Evolutionary conservation across 352 stramenopile species (phyloP).

Genomic region (Nothophytophthora sp.): DNA sequence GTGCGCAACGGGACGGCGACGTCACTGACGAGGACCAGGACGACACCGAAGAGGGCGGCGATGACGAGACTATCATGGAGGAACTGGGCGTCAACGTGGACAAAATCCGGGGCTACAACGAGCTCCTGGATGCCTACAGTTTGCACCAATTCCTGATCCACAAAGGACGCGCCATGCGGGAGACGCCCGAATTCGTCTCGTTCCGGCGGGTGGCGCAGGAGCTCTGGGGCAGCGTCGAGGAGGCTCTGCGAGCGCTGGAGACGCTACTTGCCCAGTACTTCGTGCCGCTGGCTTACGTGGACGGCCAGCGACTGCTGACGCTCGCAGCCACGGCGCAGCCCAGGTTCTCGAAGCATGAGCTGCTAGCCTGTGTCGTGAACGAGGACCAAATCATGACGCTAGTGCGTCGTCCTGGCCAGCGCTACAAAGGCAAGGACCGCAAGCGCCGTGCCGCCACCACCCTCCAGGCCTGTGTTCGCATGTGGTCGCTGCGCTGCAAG

Average conservation of each 20-base stretch:
- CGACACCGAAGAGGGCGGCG: slow-evolving; percentile 16
- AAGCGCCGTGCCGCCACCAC: slow-evolving; percentile 62
- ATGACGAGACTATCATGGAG: slow-evolving; percentile 47
- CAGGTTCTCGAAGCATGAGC: slow-evolving; percentile 49
- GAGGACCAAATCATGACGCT: slow-evolving; percentile 80
- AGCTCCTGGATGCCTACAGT: slow-evolving; percentile 77
- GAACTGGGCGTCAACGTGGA: slow-evolving; percentile 73
- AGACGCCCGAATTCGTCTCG: slow-evolving; percentile 88
- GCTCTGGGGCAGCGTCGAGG: slow-evolving; percentile 81
- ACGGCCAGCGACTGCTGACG: slow-evolving; percentile 76
- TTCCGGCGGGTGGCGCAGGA: slow-evolving; percentile 81
- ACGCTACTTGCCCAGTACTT: slow-evolving; percentile 78
- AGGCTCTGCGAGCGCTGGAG: slow-evolving; percentile 74
- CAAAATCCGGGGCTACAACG: slow-evolving; percentile 82
- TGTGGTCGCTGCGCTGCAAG: slow-evolving; percentile 45
- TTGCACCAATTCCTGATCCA: slow-evolving; percentile 91
- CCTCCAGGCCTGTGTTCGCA: slow-evolving; percentile 75
- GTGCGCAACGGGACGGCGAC: slow-evolving; percentile 20
- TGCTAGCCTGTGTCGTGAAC: slow-evolving; percentile 87
- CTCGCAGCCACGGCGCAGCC: slow-evolving; percentile 67
- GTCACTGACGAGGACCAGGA: slow-evolving; percentile 14
- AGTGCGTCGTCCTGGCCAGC: slow-evolving; percentile 65
- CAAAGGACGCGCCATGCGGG: slow-evolving; percentile 74
- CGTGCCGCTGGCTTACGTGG: slow-evolving; percentile 85
- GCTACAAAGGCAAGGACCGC: slow-evolving; percentile 76